Base-by-base conservation (phyloP, 805 yeast genomes). In the Candida hungchunana region DNA sequence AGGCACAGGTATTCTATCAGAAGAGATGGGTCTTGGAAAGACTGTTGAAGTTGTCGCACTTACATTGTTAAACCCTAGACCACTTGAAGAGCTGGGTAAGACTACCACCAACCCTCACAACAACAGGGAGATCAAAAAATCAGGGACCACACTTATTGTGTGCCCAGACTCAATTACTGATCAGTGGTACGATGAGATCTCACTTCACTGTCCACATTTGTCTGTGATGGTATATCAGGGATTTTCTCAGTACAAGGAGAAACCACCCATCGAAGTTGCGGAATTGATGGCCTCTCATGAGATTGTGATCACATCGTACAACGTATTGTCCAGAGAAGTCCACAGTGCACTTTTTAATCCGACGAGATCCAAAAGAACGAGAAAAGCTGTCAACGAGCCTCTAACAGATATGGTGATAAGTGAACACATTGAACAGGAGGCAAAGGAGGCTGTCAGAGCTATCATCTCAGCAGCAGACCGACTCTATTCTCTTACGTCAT, bases 21-120 rank as follows among this genome's bases (percentile, higher is more conserved):
- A 90, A 51, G 98, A 93, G 58, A 93, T 93, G 98, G 98, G 98
- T 0, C 68, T 93, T 7, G 98, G 98, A 0, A 93, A 93, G 53
- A 90, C 98, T 0, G 78, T 93, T 4, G 98, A 93, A 55, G 66
- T 88, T 11, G 66, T 85, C 3, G 67, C 95, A 0, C 61, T 90
- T 26, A 60, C 82, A 0, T 53, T 77, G 2, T 51, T 79, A 32
- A 82, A 93, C 55, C 77, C 65, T 21, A 60, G 96, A 12, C 67
- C 70, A 0, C 4, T 39, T 15, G 11, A 28, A 1, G 44, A 51
- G 4, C 19, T 33, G 6, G 39, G 26, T 4, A 37, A 37, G 3
- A 17, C 9, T 7, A 20, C 29, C 1, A 15, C 15, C 8, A 51
- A 56, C 29, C 12, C 19, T 2, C 6, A 23, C 4, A 34, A 28